Evolutionary conservation across 768 basidiomycete species (phyloP), one percentile per base, ranked within the genome.

Genomic region (Lyophyllum shimeji): DNA sequence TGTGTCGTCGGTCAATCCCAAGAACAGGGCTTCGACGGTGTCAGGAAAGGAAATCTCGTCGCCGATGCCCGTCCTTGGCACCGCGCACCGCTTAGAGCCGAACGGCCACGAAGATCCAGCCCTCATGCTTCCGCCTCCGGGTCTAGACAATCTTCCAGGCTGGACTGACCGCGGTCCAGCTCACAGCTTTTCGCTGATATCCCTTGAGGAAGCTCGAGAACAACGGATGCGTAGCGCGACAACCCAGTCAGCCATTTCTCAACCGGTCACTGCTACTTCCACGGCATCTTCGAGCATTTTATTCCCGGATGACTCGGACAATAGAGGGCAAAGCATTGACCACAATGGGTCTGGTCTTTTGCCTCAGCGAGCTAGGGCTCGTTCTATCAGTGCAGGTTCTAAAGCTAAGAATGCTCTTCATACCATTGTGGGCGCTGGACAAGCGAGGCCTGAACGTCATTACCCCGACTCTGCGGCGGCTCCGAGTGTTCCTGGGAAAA

Each of bases 151-250:
- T 51, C 64, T 83, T 20, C 68, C 79, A n/a, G 81, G 78, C 11
- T 85, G 83, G 82, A 72, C 69, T 40, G 84, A 84, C 50, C 72
- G 76, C 58, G 61, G 62, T 52, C 56, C 70, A 7, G 71, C 80
- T 12, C 78, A 84, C 20, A 71, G 81, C 15, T 85, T 90, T 59
- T 75, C 81, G 27, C 79, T 93, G 37, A 91, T 92, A 48, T 82
- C 88, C 4, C 75, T 92, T 51, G 87, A 91, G 64, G 88, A 93
- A 72, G 90, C 90, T 2, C 83, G 89, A 61, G 88, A 85, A 12
- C 83, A 87, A 65, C 82, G 86, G 48, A 74, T 81, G 44, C 82
- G 86, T 49, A 81, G 76, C 61, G 71, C 70, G n/a, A 79, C 80
- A 3, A 68, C 67, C 18, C 70, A 45, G 54, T 67, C 25, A 62